phyloP scores from a whole-genome alignment of 2,329 filamentous ascomycete species.

The Penicillium sp. region DNA sequence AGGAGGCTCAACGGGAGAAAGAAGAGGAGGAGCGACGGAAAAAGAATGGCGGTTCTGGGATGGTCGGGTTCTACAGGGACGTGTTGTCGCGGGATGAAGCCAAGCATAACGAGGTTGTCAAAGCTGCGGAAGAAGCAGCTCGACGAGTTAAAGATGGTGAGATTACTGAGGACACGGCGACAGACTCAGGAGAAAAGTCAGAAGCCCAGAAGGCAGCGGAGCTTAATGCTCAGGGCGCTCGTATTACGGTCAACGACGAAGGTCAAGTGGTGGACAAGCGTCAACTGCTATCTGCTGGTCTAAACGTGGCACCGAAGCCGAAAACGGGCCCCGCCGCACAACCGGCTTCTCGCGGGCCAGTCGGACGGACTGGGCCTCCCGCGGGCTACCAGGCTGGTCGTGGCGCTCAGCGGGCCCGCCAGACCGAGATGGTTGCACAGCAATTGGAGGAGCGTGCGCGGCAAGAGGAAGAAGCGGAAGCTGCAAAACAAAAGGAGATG shows the following conservation, averaged over 20 bases:
- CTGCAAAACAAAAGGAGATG: slow-evolving; percentile 52
- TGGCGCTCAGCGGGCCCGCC: slow-evolving; percentile 52
- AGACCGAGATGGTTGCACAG: slow-evolving; percentile 60
- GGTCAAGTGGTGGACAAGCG: slow-evolving; percentile 65
- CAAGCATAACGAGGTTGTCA: slow-evolving; percentile 57
- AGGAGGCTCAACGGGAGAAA: slow-evolving; percentile 55
- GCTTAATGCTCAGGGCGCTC: slow-evolving; percentile 51
- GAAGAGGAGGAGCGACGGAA: slow-evolving; percentile 53
- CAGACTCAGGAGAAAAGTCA: slow-evolving; percentile 39
- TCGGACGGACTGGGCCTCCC: slow-evolving; percentile 15
- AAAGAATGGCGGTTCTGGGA: slow-evolving; percentile 52
- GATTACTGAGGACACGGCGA: slow-evolving; percentile 27
- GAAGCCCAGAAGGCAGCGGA: slow-evolving; percentile 59
- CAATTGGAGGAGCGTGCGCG: slow-evolving; percentile 59
- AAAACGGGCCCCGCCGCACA: slow-evolving; percentile 35
- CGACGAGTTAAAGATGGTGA: slow-evolving; percentile 37
- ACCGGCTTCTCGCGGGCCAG: slow-evolving; percentile 15
- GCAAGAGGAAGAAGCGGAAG: slow-evolving; percentile 58
- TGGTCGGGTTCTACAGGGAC: slow-evolving; percentile 62
- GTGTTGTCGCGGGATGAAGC: slow-evolving; percentile 60
- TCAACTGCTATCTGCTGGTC: slow-evolving; percentile 60
- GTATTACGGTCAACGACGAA: slow-evolving; percentile 62
- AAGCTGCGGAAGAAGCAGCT: slow-evolving; percentile 51
- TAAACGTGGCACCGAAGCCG: slow-evolving; percentile 60
- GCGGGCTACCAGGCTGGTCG: slow-evolving; percentile 39